Percentiles rank a stretch among this genome's conserved stretches.
These are phyloP conservation scores for Heritiera fomes DNA, from an alignment of 345 rosid genomes.

Conservation along the genomic window DNA sequence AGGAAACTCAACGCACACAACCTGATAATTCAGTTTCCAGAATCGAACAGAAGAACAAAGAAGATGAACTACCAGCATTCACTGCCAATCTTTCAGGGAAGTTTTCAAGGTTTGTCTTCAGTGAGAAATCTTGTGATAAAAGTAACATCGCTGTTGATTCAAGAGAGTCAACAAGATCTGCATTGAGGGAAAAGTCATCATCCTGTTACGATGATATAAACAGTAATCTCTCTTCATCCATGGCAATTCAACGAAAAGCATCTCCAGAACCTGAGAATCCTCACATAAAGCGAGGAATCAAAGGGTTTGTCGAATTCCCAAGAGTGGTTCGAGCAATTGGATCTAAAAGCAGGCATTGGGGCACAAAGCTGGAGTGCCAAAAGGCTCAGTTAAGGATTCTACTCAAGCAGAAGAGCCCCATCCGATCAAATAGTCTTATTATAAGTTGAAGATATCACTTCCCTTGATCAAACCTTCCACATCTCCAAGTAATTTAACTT, in stretches of 20 bases:
- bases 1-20: constrained; percentile 26
- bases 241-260: constrained; percentile 33
- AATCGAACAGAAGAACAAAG: constrained; percentile 26
- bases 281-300: constrained; percentile 82
- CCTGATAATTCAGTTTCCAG: constrained; percentile 13
- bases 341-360: constrained; percentile 71
- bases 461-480: background rate
- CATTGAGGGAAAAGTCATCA: constrained; percentile 21
- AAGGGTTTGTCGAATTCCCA: constrained; percentile 85
- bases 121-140: constrained; percentile 26
- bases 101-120: constrained; percentile 30
- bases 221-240: constrained; percentile 21
- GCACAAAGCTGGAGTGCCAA: constrained; percentile 74
- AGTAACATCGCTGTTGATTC: constrained; percentile 16
- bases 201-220: constrained; percentile 28
- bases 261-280: constrained; percentile 74
- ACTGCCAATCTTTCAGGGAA: constrained; percentile 32
- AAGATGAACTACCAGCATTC: constrained; percentile 28
- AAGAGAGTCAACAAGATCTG: constrained; percentile 24
- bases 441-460: constrained; percentile 29
- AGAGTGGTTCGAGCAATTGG: constrained; percentile 69
- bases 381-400: constrained; percentile 76
- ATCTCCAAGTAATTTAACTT: constrained; percentile 12
- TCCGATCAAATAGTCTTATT: constrained; percentile 43
- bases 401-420: constrained; percentile 58